These are phyloP conservation scores for Ophiocordyceps camponoti-saundersi DNA, from an alignment of 2,329 filamentous ascomycete species.

Conservation along the genomic window DNA sequence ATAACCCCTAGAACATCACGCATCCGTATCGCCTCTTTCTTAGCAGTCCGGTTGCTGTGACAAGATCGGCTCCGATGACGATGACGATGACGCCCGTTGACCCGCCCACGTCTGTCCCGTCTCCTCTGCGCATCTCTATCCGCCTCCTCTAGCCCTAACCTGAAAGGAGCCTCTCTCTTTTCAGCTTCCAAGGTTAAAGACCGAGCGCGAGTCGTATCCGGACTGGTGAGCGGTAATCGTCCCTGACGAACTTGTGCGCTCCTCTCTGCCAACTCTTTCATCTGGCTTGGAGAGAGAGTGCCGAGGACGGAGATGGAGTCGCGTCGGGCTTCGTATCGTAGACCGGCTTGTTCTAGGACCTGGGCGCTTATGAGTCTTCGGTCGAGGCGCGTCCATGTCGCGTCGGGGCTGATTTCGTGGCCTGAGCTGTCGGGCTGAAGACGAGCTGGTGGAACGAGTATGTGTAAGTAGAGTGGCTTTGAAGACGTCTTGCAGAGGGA, in stretches of 20 bases:
- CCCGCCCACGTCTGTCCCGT: background rate
- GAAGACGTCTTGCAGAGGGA: background rate
- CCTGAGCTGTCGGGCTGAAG: background rate
- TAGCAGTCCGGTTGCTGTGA: background rate
- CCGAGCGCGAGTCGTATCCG: background rate
- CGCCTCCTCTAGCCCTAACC: background rate
- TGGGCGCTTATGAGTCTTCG: background rate
- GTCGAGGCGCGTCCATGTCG: background rate
- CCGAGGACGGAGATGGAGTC: background rate
- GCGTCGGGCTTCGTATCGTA: background rate
- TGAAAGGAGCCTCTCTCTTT: background rate
- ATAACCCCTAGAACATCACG: background rate
- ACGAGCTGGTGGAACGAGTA: background rate
- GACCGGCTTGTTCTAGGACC: background rate
- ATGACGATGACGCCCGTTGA: background rate
- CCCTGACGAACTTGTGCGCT: background rate
- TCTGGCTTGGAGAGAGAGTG: background rate
- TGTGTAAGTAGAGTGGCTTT: background rate
- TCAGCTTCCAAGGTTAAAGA: background rate
- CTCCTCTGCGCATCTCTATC: background rate
- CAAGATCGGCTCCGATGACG: background rate
- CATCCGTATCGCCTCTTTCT: background rate
- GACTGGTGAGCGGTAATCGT: background rate
- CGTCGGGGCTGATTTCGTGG: background rate
- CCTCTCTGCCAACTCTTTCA: background rate